These are phyloP conservation scores for Westerdykella aurantiaca DNA, from an alignment of 2,329 filamentous ascomycete genomes.

Conservation along the genomic window DNA sequence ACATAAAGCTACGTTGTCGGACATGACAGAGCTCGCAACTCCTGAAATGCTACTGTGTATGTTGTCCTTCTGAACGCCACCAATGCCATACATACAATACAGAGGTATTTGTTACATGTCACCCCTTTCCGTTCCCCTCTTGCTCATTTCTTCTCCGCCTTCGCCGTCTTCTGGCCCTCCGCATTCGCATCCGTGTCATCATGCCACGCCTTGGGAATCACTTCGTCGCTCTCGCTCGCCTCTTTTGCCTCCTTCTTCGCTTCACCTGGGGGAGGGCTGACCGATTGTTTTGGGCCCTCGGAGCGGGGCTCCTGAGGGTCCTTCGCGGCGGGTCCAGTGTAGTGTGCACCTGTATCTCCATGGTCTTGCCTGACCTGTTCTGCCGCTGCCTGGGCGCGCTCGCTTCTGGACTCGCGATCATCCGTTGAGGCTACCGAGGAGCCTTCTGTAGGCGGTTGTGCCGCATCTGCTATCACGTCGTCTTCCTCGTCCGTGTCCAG, in stretches of 20 bases:
- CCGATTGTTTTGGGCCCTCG: too few species aligned
- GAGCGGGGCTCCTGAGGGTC: too few species aligned
- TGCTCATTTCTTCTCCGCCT: conserved; percentile 1
- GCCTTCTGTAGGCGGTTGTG: conserved; percentile 1
- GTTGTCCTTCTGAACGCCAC: not conserved
- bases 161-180: conserved; percentile 5
- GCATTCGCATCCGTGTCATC: conserved; percentile 34
- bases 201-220: conserved; percentile 48
- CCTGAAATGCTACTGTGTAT: not conserved
- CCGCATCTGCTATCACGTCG: conserved; percentile 29
- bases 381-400: conserved; percentile 19
- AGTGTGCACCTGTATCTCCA: not conserved
- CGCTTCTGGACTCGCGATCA: conserved; percentile 6
- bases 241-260: conserved; percentile 14
- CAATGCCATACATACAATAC: not conserved
- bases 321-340: not conserved
- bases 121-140: not conserved
- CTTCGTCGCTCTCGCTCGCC: conserved; percentile 38
- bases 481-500: conserved; percentile 71
- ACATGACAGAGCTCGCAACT: not conserved
- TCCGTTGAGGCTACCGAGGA: not conserved
- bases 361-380: conserved; percentile 24
- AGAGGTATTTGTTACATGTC: not conserved
- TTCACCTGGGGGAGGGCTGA: too few species aligned
- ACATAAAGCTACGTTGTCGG: too few species aligned